Evolutionary conservation across 306 rosid genomes (phyloP), one percentile per base, ranked within the genome.

Genomic region (Cicer cuneatum): DNA sequence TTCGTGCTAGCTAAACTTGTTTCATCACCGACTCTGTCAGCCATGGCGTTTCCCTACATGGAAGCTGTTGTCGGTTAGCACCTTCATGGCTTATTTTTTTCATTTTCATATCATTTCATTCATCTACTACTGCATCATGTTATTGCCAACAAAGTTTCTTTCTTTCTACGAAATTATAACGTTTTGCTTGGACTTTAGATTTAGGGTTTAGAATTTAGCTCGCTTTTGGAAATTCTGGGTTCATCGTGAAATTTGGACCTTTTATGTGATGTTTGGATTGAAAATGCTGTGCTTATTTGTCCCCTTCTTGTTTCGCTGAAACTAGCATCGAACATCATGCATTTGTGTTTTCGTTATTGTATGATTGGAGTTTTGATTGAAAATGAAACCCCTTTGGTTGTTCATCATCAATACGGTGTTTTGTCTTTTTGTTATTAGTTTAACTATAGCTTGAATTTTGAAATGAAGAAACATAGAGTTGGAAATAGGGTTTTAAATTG

Each of bases 31-130:
- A 35, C 60, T 47, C 14, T 33, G 5, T 69, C 65, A 38, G 69
- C 80, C 85, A 94, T 94, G 98, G 96, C 80, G 87, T 89, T 92
- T 69, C 96, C 98, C 53, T 94, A 82, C 81, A 88, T 94, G 96
- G 83, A 91, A 88, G 93, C 97, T 19, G 98, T 94, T 10, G 96
- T 94, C 49, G 97, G 98, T 91, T 80, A 80, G 79, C 51, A 43
- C 43, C 62, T 63, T 45, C 66, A 1, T 47, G 11, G 12, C 29
- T 46, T 59, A 3, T 52, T 54, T 7, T 7, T 21, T 2, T 5
- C 48, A 11, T 11, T 56, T 39, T 51, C 19, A n/a, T 54, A 45
- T 65, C 35, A n/a, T 80, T 71, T 71, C 79, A 71, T 66, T 46
- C 35, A 16, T 52, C 79, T 56, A 12, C 64, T 46, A 12, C 56